Percentiles rank a stretch among this genome's conserved stretches.
These are phyloP conservation scores for Selaginella moellendorffii DNA, from an alignment of 75 land plant species.

Conservation along the genomic window DNA sequence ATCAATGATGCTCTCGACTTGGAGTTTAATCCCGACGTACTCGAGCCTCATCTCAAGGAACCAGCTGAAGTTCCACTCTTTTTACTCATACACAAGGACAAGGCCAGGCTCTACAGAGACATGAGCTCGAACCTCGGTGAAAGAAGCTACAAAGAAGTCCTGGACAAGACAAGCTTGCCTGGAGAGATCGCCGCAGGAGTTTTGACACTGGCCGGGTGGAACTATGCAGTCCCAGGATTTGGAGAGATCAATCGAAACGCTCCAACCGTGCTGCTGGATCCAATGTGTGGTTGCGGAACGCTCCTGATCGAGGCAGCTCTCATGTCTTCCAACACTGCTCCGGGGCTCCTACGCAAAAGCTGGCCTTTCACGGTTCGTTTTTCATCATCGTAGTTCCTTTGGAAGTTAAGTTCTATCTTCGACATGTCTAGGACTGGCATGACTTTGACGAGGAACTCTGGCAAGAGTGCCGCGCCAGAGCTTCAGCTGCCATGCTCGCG, in stretches of 20 bases:
- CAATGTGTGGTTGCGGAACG: slow-evolving; percentile 44
- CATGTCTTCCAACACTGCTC: slow-evolving; percentile 32
- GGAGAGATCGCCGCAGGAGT: slow-evolving; percentile 35
- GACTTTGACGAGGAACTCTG: slow-evolving; percentile 23
- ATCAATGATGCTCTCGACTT: slow-evolving; percentile 27
- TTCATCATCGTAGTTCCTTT: no score
- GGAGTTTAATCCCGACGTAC: slow-evolving; percentile 21
- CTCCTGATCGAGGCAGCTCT: slow-evolving; percentile 40
- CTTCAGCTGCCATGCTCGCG: slow-evolving; percentile 13
- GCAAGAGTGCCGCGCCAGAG: slow-evolving; percentile 21
- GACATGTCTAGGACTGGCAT: slow-evolving; percentile 46
- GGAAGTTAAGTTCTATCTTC: no score
- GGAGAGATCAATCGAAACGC: slow-evolving; percentile 20
- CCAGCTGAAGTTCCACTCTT: slow-evolving; percentile 33
- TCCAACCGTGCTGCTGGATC: slow-evolving; percentile 22
- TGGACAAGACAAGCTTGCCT: slow-evolving; percentile 32
- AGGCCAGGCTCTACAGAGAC: slow-evolving; percentile 25
- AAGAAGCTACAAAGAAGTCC: slow-evolving; percentile 32
- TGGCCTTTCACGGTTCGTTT: slow-evolving; percentile 33
- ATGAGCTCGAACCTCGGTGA: slow-evolving; percentile 29
- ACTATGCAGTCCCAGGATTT: no score
- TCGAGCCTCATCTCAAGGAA: slow-evolving; percentile 13
- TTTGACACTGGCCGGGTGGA: slow-evolving; percentile 36
- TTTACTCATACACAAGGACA: slow-evolving; percentile 23
- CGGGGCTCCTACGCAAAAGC: slow-evolving; percentile 23